These are phyloP conservation scores for Kondoa subrosea DNA, from an alignment of 768 basidiomycete genomes.

Conservation along the genomic window DNA sequence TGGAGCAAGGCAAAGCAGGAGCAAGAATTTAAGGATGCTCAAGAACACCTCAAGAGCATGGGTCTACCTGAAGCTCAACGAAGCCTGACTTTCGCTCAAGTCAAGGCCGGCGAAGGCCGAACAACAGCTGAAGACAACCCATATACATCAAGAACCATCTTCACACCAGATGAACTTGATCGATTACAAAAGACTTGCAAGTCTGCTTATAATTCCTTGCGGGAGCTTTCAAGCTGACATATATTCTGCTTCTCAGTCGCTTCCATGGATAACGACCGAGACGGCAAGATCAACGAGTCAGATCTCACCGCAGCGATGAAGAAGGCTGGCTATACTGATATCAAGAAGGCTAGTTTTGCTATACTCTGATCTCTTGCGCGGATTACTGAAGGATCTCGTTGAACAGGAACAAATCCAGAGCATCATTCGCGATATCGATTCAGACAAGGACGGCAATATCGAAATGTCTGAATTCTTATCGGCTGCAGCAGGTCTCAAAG, in stretches of 20 bases:
- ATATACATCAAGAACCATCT: slow-evolving; percentile 29
- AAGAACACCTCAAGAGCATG: slow-evolving; percentile 65
- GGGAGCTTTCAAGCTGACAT: slow-evolving; percentile 8
- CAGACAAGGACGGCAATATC: slow-evolving; percentile 39
- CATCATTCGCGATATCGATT: slow-evolving; percentile 35
- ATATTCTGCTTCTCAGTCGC: slow-evolving; percentile 19
- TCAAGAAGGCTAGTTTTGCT: slow-evolving; percentile 16
- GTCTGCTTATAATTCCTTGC: too few relatives aligned
- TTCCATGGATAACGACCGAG: slow-evolving; percentile 32
- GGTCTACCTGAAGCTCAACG: slow-evolving; percentile 35
- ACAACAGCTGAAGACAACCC: slow-evolving; percentile 9
- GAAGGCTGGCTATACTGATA: slow-evolving; percentile 49
- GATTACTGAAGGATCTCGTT: background rate
- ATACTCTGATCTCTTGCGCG: background rate
- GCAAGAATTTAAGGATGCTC: slow-evolving; percentile 46
- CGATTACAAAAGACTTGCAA: slow-evolving; percentile 34
- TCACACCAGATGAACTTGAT: slow-evolving; percentile 22
- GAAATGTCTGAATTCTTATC: slow-evolving; percentile 56
- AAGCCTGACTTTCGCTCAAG: slow-evolving; percentile 14
- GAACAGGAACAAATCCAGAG: slow-evolving; percentile 28
- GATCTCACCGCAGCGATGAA: slow-evolving; percentile 60
- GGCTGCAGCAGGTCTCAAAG: slow-evolving; percentile 36
- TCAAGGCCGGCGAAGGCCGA: slow-evolving; percentile 8
- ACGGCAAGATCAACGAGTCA: slow-evolving; percentile 45
- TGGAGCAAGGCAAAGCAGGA: slow-evolving; percentile 52